Evolutionary conservation across 208 protist species (phyloP), one percentile per base, ranked within the genome.

Genomic region (Leishmania lainsoni): DNA sequence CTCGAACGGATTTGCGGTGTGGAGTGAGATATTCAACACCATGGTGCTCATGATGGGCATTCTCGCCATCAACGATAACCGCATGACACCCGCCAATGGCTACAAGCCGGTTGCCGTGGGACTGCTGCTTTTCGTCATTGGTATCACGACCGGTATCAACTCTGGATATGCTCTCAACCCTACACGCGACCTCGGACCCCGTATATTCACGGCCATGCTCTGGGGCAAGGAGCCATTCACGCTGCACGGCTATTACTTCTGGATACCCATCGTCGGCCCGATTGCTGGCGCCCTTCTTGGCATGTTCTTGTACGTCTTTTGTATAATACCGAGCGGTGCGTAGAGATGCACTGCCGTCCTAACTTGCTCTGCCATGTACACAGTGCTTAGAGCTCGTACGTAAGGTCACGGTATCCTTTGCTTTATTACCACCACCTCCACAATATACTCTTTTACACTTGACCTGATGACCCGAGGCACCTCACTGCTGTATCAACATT

Each of bases 111-210:
- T 91, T 14, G 87, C 87, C 14, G 83, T 93, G 8, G 89, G 85
- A 10, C 22, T 87, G 48, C 80, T 90, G 17, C 77, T 90, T 22
- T 83, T 93, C 61, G 83, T 78, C 17, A 79, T 93, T 81, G 89
- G 86, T 58, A 79, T 89, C 39, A 81, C 81, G 42, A 81, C 81
- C 3, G 87, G 89, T 52, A 72, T 79, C 48, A 89, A 88, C 78
- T 87, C 89, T 3, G 85, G 81, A 32, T 91, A 86, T 76, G 87
- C 81, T 17, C 85, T 91, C 71, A 93, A 93, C 78, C 87, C 89
- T 6, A 86, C 87, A 9, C 84, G 89, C 48, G 89, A 93, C 51
- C 78, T 93, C 10, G 85, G 85, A 17, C 87, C 89, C 26, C 84
- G 89, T 4, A 80, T 91, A 26, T 39, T 88, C 17, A 83, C 87